Evolutionary conservation across 2,329 filamentous ascomycete genomes (phyloP), one percentile per base, ranked within the genome.

Genomic region (Fusarium hostae): DNA sequence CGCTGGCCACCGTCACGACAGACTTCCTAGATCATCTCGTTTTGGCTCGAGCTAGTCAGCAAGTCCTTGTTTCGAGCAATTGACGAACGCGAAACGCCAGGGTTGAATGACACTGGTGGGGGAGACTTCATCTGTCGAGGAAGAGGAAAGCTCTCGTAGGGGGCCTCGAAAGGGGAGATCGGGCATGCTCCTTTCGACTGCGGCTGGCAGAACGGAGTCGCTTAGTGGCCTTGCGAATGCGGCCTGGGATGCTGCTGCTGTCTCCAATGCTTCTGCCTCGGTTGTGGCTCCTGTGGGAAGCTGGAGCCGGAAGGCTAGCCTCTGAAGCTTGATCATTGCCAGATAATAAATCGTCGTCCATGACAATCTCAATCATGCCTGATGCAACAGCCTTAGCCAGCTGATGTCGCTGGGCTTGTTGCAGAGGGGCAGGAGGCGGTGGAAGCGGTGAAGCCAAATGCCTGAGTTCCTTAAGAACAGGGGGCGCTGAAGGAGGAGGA

Each of bases 301-400:
- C 78, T 11, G 54, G n/a, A n/a, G n/a, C 67, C 24, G 15, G 77
- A 69, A 13, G 80, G 54, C 75, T 71, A 22, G 77, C 73, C n/a
- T 66, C 61, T 20, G 51, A 56, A 22, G 63, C 47, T 22, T 43
- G 55, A 10, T 76, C 71, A 16, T 71, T 75, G 7, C 71, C 67
- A 5, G 74, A 70, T 15, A 71, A 76, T n/a, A 87, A 84, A 9
- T 89, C 86, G 4, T 89, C 87, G 70, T 91, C 89, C 86, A 90
- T 89, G 52, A 91, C 88, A 67, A 91, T 89, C 77, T 91, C 89
- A 70, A 91, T 90, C 75, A 88, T 86, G 6, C 86, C 88, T 0
- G 87, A 86, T 11, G 83, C 84, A 20, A 84, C 72, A 5, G 83
- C 83, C 66, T 86, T 84, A 66, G 84, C 83, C 47, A 85, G 77